Evolutionary conservation across 1,284 basidiomycete species (phyloP), one percentile per base, ranked within the genome.

Genomic region (Cystobasidium pallidum): DNA sequence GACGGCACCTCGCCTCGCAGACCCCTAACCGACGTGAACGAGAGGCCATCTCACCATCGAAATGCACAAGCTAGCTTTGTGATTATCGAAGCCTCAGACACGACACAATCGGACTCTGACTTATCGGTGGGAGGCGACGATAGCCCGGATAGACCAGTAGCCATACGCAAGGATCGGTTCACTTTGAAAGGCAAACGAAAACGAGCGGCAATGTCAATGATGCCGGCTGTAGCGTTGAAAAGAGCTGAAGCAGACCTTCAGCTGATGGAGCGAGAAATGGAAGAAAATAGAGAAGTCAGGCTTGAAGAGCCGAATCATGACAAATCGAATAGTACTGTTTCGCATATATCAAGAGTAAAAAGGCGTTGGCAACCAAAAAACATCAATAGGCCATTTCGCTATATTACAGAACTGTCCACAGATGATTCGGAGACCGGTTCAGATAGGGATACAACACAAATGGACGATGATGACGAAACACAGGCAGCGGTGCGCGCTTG

Each of bases 221-320:
- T 79, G 77, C 78, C 78, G 8, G 76, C 68, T n/a, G 72, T 75
- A 1, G 76, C 77, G 64, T 73, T 78, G 47, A 78, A 77, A 67
- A 73, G 70, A 59, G 78, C 78, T 1, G 57, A 74, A 32, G 71
- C 61, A 3, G 78, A 79, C 30, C 66, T 79, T 2, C 61, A 57
- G 47, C 58, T 76, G n/a, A 79, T 79, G 78, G 66, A 70, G 32
- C 21, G 61, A 39, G 77, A 79, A 70, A 72, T 70, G 32, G 45
- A 52, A 13, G 30, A 51, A 3, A 57, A 54, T 3, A 52, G 49
- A 30, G 28, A 78, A 34, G 15, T 73, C 30, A 73, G 75, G 17
- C 47, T 51, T 17, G 75, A 76, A 45, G 75, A 75, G 10, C 73
- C 75, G 43, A 74, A 77, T 30, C 21, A 36, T 24, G 8, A 64